Evolutionary conservation across 2,329 filamentous ascomycete genomes (phyloP), one percentile per base, ranked within the genome.

Genomic region (Drechmeria coniospora): DNA sequence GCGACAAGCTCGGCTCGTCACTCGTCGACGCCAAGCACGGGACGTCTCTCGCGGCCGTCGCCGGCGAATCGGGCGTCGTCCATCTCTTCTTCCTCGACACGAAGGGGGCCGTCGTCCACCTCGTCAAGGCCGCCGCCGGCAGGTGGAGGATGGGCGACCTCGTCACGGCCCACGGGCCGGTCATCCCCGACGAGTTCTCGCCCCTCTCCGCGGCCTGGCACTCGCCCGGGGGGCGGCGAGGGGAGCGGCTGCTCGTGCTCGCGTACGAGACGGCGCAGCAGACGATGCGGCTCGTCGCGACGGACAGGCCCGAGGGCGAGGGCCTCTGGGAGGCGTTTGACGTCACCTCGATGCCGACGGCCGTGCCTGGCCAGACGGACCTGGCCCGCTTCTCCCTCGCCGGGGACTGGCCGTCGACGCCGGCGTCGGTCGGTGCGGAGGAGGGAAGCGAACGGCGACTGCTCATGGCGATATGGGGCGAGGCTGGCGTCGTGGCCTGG

Each of bases 21-120:
- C 12, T 32, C 2, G 18, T 30, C 2, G 28, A 32, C 4, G 29
- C 39, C 18, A 36, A 32, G 24, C 25, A 28, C n/a, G 39, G 36
- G 5, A 44, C 41, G 7, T 35, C 39, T 0, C 29, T 43, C 16
- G 34, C 37, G 12, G 26, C 36, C 16, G 33, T 32, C 4, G 31
- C 25, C 8, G 36, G 41, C 18, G 30, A 28, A n/a, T 21, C 31
- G 4, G 38, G 37, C 4, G 26, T 25, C 6, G 27, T 35, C 5
- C 41, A 45, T 28, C 14, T 42, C 15, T 43, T 45, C 29, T 45
- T 40, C 27, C 23, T 45, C 4, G 33, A 33, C 16, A 31, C 33
- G 10, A 27, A 23, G 9, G 31, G 37, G 23, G 20, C 26, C 5
- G 19, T 43, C 3, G 26, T 32, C 1, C 32, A 44, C 23, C 14